Evolutionary conservation across 2,329 filamentous ascomycete species (phyloP), one percentile per base, ranked within the genome.

Genomic region (Xylaria hypoxylon): DNA sequence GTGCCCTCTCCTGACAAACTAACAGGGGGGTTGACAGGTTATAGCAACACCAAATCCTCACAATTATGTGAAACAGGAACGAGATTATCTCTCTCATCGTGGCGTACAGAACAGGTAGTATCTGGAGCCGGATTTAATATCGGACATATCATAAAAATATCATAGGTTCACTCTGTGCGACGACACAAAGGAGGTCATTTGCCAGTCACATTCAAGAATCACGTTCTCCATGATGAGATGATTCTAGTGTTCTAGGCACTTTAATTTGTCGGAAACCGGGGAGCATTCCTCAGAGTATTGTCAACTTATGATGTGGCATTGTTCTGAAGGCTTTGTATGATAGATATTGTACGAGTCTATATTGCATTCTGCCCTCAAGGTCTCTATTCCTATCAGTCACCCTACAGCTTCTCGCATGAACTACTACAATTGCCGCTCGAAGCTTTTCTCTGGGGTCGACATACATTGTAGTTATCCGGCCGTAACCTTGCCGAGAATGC

Each of bases 341-440:
- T n/a, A 15, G 22, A 17, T 31, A 5, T 28, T 24, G 50, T 38
- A 10, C 28, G n/a, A 28, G n/a, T 3, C 38, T 38, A 11, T 31
- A 3, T 45, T 45, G 19, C 42, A 7, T 42, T 42, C 11, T 59
- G 47, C 28, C 60, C 44, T 61, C 57, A 33, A 61, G 13, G 44
- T 5, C 51, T 50, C 28, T 42, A n/a, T n/a, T n/a, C 8, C 44
- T 22, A 60, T 33, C 44, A 15, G 48, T 40, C 38, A 56, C 19
- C 38, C 19, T 13, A 47, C 56, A 56, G 65, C 35, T 58, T 42
- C 38, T 44, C 31, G 57, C 61, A 52, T 60, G 61, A 68, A 61
- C 61, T 26, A 19, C 19, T 24, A 28, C 22, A 44, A 44, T n/a
- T 42, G 17, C 42, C 38, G 26, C 35, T 24, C 35, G 8, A 17